Conservation (phyloP, 2,329 filamentous ascomycete species). For the Nannizziopsis arthrosporioides region DNA sequence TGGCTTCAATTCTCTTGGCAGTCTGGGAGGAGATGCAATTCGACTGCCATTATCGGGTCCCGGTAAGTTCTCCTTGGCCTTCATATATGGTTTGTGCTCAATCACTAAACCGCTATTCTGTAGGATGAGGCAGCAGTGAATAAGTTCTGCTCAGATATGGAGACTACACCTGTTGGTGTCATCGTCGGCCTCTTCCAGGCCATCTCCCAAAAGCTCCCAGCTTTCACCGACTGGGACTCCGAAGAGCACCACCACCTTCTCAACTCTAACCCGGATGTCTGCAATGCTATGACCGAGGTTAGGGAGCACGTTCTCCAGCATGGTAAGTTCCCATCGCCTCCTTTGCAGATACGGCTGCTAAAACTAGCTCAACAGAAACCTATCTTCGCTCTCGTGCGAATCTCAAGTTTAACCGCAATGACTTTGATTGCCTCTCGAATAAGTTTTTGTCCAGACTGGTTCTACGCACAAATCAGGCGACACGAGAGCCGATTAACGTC, state of each 20-base stretch:
- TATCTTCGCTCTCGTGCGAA: constrained; percentile 73
- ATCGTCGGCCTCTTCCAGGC: constrained; percentile 95
- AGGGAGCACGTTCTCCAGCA: constrained; percentile 84
- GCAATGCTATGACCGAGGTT: constrained; percentile 93
- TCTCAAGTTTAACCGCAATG: constrained; percentile 74
- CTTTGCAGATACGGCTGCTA: background rate
- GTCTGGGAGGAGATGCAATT: constrained; percentile 99
- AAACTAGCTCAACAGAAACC: constrained; percentile 48
- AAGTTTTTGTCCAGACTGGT: constrained; percentile 96
- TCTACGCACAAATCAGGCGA: constrained; percentile 70
- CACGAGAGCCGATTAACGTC: constrained; percentile 14
- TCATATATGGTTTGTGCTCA: background rate
- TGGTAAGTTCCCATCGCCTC: constrained; percentile 48
- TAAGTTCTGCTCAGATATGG: constrained; percentile 96
- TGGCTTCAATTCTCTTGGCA: constrained; percentile 80
- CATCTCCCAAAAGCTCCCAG: constrained; percentile 90
- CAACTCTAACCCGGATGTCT: constrained; percentile 82
- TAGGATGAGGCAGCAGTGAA: constrained; percentile 66
- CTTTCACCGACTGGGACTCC: constrained; percentile 90
- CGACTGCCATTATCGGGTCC: constrained; percentile 89
- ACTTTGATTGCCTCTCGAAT: constrained; percentile 93
- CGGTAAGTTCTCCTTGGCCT: constrained; percentile 29
- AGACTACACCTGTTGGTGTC: constrained; percentile 86
- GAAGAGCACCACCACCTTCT: constrained; percentile 80
- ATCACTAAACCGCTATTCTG: background rate